Conservation (phyloP, 116 monocot species). For the Thalassia testudinum region DNA sequence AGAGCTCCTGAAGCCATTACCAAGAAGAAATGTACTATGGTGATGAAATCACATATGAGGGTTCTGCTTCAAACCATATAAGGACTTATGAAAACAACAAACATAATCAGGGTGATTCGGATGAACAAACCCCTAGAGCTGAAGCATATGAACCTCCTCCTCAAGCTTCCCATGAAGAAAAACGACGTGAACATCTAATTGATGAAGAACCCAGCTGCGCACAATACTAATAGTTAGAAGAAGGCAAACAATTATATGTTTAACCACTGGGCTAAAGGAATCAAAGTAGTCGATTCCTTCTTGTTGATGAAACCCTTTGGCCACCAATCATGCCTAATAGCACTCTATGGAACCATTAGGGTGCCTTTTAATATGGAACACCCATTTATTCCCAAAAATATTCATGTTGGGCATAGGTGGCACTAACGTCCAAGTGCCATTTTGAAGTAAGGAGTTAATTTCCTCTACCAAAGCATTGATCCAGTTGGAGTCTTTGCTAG, state of each 20-base stretch:
- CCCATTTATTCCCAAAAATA: background rate
- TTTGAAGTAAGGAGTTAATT: background rate
- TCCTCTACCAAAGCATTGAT: background rate
- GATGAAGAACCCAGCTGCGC: too few relatives aligned
- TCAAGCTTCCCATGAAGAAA: too few relatives aligned
- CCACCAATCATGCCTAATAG: background rate
- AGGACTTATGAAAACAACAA: too few relatives aligned
- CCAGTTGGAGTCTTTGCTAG: background rate
- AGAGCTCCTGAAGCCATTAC: too few relatives aligned
- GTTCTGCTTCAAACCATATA: too few relatives aligned
- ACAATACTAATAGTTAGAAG: background rate
- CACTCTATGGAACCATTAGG: background rate
- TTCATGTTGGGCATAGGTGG: background rate
- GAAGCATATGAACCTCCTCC: too few relatives aligned
- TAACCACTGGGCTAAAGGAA: background rate
- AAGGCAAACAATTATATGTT: background rate
- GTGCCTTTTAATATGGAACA: background rate
- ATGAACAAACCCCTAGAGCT: too few relatives aligned
- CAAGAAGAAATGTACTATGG: too few relatives aligned
- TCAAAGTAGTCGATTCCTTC: background rate
- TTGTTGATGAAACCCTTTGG: too few relatives aligned
- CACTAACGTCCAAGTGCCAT: background rate
- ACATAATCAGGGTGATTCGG: too few relatives aligned
- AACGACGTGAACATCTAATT: too few relatives aligned
- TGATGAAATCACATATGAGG: too few relatives aligned